Conservation (phyloP, 176 grass and related monocot species). For the Chloris gayana region DNA sequence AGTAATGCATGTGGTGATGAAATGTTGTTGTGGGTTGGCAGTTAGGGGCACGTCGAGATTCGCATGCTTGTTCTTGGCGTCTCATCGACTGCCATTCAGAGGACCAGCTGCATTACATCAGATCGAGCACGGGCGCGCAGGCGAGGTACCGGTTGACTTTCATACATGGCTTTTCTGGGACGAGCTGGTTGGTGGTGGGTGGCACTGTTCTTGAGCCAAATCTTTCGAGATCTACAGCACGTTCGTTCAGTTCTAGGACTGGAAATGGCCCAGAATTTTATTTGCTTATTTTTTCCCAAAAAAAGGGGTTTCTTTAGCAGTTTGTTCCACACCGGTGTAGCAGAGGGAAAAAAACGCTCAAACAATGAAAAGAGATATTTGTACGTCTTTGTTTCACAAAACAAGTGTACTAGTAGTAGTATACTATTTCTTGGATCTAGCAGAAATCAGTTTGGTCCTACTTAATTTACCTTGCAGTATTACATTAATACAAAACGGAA, state of each 20-base stretch:
- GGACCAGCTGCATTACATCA: too few species aligned
- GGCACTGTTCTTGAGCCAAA: constrained; percentile 21
- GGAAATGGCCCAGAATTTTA: not conserved
- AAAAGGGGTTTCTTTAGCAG: not conserved
- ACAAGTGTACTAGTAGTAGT: too few species aligned
- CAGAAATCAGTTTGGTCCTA: not conserved
- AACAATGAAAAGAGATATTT: too few species aligned
- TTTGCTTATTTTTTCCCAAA: not conserved
- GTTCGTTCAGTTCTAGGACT: not conserved
- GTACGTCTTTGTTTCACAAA: too few species aligned
- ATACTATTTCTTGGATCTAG: too few species aligned
- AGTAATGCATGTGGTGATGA: constrained; percentile 19
- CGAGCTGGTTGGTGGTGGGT: not conserved
- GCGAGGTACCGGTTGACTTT: constrained; percentile 45
- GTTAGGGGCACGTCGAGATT: constrained; percentile 43
- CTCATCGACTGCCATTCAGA: too few species aligned
- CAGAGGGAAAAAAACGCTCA: too few species aligned
- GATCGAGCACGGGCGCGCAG: not conserved
- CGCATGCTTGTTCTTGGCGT: constrained; percentile 23
- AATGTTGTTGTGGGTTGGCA: constrained; percentile 38
- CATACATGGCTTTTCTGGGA: not conserved
- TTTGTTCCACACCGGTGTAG: not conserved
- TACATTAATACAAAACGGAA: not conserved
- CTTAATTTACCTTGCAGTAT: not conserved
- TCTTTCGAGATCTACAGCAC: constrained; percentile 34